Conservation (phyloP, 345 rosid genomes). For the Salix udensis region DNA sequence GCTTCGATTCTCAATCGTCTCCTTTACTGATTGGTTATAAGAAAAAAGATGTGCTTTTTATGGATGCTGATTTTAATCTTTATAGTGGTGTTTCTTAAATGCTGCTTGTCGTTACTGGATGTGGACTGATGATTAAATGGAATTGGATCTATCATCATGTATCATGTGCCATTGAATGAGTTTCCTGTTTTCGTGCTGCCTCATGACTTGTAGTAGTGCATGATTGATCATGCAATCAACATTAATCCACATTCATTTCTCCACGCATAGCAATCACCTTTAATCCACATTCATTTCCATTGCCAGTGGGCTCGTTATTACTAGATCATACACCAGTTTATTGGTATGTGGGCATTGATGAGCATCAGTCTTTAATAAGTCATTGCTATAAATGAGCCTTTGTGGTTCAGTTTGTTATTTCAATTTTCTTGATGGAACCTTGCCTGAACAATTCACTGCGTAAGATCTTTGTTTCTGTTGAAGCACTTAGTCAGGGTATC, state of each 20-base stretch:
- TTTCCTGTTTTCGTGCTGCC: not conserved
- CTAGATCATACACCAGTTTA: not conserved
- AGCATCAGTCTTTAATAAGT: not conserved
- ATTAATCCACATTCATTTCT: not conserved
- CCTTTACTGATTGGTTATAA: not conserved
- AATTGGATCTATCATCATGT: not conserved
- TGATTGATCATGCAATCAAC: not conserved
- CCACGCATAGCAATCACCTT: not conserved
- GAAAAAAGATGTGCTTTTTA: not conserved
- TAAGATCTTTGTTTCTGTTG: constrained; percentile 1
- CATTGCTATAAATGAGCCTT: not conserved
- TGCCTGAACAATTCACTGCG: not conserved
- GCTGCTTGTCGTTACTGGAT: not conserved
- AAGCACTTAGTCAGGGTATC: not conserved
- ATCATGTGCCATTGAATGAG: not conserved
- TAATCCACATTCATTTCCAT: no score
- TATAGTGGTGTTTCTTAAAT: not conserved
- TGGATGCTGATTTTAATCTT: not conserved
- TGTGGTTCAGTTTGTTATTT: not conserved
- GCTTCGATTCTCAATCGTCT: not conserved
- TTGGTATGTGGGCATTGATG: not conserved
- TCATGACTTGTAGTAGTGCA: not conserved
- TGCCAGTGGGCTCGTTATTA: not conserved
- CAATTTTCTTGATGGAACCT: not conserved
- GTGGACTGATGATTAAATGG: not conserved